Percentiles rank a stretch among this genome's conserved stretches.
Evolutionary conservation across 306 rosid genomes (phyloP).

Genomic region (Vigna radiata): DNA sequence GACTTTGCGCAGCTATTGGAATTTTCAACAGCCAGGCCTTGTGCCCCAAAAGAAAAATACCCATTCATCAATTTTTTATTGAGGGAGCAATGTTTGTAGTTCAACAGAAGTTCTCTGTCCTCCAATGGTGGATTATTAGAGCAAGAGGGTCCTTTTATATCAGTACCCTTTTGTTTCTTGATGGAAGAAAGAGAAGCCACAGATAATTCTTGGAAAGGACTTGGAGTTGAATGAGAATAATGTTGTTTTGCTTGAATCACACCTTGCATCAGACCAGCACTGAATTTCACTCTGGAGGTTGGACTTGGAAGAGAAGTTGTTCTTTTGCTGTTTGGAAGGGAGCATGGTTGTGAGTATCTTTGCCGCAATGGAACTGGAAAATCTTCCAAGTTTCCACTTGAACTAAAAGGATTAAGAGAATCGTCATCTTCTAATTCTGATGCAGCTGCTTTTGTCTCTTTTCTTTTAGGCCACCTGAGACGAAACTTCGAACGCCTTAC

Average conservation of each 20-base stretch:
- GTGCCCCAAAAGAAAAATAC: slow-evolving; percentile 76
- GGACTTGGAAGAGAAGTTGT: slow-evolving; percentile 67
- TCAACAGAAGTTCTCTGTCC: slow-evolving; percentile 37
- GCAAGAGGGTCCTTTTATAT: slow-evolving; percentile 49
- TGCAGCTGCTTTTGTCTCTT: slow-evolving; percentile 50
- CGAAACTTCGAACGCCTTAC: slow-evolving; percentile 67
- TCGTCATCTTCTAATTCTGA: slow-evolving; percentile 53
- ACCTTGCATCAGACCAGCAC: slow-evolving; percentile 79
- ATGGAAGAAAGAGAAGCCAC: slow-evolving; percentile 55
- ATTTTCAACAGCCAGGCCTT: slow-evolving; percentile 59
- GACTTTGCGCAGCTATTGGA: slow-evolving; percentile 52
- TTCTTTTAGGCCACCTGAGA: slow-evolving; percentile 69
- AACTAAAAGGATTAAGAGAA: slow-evolving; percentile 52
- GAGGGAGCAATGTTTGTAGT: slow-evolving; percentile 54
- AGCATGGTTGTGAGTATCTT: slow-evolving; percentile 57
- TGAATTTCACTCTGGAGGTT: slow-evolving; percentile 65
- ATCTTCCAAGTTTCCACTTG: slow-evolving; percentile 50
- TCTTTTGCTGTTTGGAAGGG: slow-evolving; percentile 66
- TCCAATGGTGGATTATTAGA: slow-evolving; percentile 45
- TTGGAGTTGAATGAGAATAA: slow-evolving; percentile 46
- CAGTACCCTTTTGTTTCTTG: slow-evolving; percentile 52
- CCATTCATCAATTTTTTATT: slow-evolving; percentile 69
- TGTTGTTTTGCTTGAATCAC: slow-evolving; percentile 76
- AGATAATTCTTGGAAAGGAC: slow-evolving; percentile 53
- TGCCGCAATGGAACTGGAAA: slow-evolving; percentile 71